Evolutionary conservation across 345 rosid species (phyloP), one percentile per base, ranked within the genome.

Genomic region (Erucastrum elatum): DNA sequence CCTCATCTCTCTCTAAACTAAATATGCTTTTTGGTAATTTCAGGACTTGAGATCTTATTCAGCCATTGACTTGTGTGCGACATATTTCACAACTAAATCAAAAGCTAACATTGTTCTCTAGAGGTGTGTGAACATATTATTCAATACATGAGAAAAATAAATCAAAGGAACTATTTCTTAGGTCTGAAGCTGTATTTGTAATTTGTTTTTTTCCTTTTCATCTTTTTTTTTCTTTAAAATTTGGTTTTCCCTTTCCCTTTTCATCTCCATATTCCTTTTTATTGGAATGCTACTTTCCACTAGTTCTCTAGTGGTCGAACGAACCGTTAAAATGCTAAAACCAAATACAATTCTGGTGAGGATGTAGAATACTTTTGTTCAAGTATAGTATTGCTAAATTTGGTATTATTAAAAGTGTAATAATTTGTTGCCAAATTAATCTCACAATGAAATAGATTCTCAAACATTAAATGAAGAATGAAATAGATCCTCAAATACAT

Each of bases 11-110:
- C 29, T 15, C 7, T 6, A 62, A 8, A 11, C 6, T n/a, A 29
- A 39, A 39, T 77, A 30, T 37, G 65, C 66, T 16, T 69, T 74
- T 69, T 4, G 2, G 79, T 64, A 64, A 30, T 55, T 75, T 31
- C 63, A 63, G 0, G 0, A 5, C 0, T 62, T 6, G 12, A 59
- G 13, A 10, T 79, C 61, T 44, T 34, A 56, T 72, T 39, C 56
- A 56, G 71, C 61, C 55, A 61, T 80, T 75, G 80, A 80, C 80
- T 80, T 56, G 62, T 56, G 71, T 69, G 79, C 21, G 65, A 30
- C 78, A 79, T 29, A 53, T 55, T 80, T 68, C 75, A 68, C 74
- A 74, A 74, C 29, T 79, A 4, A 21, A 67, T 61, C 74, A 67
- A 46, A 66, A 60, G 64, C 37, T 61, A 61, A 61, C 65, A 33